Base-by-base conservation (phyloP, 345 rosid genomes). In the Gossypium turneri region DNA sequence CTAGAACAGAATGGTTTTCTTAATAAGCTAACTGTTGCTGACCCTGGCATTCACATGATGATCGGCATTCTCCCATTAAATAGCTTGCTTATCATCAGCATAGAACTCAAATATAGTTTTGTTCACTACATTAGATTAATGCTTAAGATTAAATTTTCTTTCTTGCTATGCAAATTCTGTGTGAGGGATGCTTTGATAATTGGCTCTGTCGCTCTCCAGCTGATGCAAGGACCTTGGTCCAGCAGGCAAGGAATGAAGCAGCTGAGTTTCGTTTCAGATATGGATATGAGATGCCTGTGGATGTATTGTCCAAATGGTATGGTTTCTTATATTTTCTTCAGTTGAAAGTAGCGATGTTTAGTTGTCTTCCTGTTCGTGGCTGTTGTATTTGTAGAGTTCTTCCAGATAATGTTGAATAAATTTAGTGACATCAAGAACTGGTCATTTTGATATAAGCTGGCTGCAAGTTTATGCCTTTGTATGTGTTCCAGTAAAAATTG, bases 251-350 rank as follows among this genome's bases (percentile, higher is more conserved):
- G 78, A 93, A 96, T 87, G 95, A 96, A 79, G 99, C 99, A 3
- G 98, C 99, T 70, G 99, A 96, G 83, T 96, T 93, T 82, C 92
- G 97, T 61, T 88, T 87, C 79, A 92, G 81, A 85, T 89, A 96
- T 81, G 99, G 98, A 75, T 96, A 96, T 29, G 99, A 96, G 82
- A 93, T 96, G 97, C 99, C 98, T 61, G 98, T 88, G 4, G 99
- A 96, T 82, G 88, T 81, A 52, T 87, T 96, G 80, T 84, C 99
- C n/a, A 96, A 85, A 64, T 86, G 86, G 88, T 80, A 83, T 66
- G 70, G 41, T 69, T 73, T 53, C 43, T 77, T 34, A 10, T 15
- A 27, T 70, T 57, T 29, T 44, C 17, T 56, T 25, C 3, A 24
- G 12, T 22, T 55, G 45, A 53, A 74, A 57, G 12, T 63, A 27